Conservation (phyloP, 768 basidiomycete genomes). For the Podaxis sp. region DNA sequence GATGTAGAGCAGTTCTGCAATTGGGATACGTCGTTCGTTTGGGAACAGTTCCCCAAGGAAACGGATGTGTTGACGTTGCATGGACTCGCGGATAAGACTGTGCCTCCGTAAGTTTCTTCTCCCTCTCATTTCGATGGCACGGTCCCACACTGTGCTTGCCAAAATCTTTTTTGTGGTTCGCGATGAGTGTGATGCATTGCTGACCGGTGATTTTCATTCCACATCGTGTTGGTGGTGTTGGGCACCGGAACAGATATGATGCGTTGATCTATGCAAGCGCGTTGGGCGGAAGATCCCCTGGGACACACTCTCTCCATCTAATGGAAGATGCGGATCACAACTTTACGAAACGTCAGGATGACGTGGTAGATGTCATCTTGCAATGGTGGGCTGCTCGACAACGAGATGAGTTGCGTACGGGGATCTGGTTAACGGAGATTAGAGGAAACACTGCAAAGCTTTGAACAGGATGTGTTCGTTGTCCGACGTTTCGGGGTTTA, state of each 20-base stretch:
- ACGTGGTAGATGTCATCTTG: slow-evolving; percentile 62
- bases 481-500: not conserved
- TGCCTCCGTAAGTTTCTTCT: slow-evolving; percentile 55
- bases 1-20: slow-evolving; percentile 58
- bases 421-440: slow-evolving; percentile 58
- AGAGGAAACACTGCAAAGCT: slow-evolving; percentile 26
- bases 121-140: not conserved
- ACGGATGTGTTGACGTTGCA: slow-evolving; percentile 75
- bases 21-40: slow-evolving; percentile 67
- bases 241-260: slow-evolving; percentile 48
- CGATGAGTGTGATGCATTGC: not conserved
- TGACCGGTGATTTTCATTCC: not conserved
- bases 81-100: slow-evolving; percentile 63
- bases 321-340: slow-evolving; percentile 80
- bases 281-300: slow-evolving; percentile 51
- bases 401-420: slow-evolving; percentile 48
- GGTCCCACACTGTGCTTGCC: not conserved
- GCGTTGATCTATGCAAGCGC: slow-evolving; percentile 64
- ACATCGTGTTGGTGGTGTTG: not conserved
- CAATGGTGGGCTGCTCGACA: slow-evolving; percentile 58
- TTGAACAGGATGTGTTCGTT: slow-evolving; percentile 7
- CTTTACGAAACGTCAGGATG: slow-evolving; percentile 63
- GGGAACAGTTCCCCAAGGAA: slow-evolving; percentile 58
- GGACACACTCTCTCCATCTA: slow-evolving; percentile 66
- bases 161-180: not conserved